Evolutionary conservation across 768 basidiomycete species (phyloP).

Genomic region (Tremella mesenterica): DNA sequence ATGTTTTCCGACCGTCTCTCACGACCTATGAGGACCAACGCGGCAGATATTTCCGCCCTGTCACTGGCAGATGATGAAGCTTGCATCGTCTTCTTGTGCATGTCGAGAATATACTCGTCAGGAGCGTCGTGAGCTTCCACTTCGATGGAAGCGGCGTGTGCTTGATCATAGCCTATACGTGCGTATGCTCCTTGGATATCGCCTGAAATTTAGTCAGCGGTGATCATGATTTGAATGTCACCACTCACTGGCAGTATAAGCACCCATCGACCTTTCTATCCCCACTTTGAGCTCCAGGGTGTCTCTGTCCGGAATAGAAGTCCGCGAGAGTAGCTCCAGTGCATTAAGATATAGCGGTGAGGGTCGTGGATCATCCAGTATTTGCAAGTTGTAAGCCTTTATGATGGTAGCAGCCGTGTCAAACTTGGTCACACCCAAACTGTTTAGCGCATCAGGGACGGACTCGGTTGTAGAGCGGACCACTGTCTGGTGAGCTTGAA

Average conservation of each 20-base stretch:
- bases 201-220: conserved; percentile 12
- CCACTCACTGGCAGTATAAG: conserved; percentile 19
- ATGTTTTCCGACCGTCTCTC: conserved; percentile 15
- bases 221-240: background rate
- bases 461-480: background rate
- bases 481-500: background rate
- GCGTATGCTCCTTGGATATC: conserved; percentile 26
- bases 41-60: conserved; percentile 11
- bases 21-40: conserved; percentile 20
- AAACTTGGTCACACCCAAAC: conserved; percentile 17
- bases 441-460: background rate
- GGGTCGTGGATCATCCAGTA: conserved; percentile 9
- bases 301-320: conserved; percentile 14
- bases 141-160: conserved; percentile 13
- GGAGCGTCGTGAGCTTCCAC: conserved; percentile 26
- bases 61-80: conserved; percentile 7
- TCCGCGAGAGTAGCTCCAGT: conserved; percentile 17
- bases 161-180: conserved; percentile 22
- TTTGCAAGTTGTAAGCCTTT: conserved; percentile 27
- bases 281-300: conserved; percentile 19
- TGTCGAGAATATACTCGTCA: conserved; percentile 22
- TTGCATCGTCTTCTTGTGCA: conserved; percentile 27
- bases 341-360: conserved; percentile 19
- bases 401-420: conserved; percentile 20
- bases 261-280: conserved; percentile 27